These are phyloP conservation scores for Cyclotella kingstonii DNA, from an alignment of 108 stramenopile genomes.

Conservation along the genomic window DNA sequence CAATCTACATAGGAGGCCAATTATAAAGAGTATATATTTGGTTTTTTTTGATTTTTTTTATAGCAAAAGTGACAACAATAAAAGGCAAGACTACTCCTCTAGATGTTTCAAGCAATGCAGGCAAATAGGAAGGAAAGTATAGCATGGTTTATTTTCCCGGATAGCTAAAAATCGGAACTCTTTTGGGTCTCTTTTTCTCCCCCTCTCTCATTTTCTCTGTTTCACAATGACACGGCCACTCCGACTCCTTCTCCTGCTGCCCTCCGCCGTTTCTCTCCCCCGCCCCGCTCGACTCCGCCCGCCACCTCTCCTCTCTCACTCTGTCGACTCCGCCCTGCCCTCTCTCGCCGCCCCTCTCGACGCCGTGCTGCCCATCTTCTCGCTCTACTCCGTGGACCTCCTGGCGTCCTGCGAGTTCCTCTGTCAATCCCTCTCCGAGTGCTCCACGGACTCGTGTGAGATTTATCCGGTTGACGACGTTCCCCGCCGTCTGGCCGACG, in stretches of 20 bases:
- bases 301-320: constrained; percentile 49
- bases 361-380: constrained; percentile 68
- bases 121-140: too few species aligned
- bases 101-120: too few species aligned
- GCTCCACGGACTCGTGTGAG: constrained; percentile 87
- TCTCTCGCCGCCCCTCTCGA: constrained; percentile 44
- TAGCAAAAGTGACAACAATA: too few species aligned
- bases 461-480: constrained; percentile 89
- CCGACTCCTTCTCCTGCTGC: constrained; percentile 3
- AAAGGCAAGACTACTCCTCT: too few species aligned
- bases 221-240: not conserved
- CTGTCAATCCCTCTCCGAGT: constrained; percentile 86
- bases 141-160: too few species aligned
- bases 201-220: not conserved
- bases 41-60: too few species aligned
- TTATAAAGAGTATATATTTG: too few species aligned
- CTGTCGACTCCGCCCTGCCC: constrained; percentile 46
- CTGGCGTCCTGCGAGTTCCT: constrained; percentile 89
- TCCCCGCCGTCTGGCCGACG: constrained; percentile 58
- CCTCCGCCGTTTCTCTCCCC: constrained; percentile 53
- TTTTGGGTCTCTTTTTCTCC: not conserved
- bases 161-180: too few species aligned
- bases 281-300: constrained; percentile 59
- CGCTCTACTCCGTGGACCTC: constrained; percentile 82
- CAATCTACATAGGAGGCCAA: too few species aligned